Base-by-base conservation (phyloP, 345 rosid species). In the Euclidium syriacum region DNA sequence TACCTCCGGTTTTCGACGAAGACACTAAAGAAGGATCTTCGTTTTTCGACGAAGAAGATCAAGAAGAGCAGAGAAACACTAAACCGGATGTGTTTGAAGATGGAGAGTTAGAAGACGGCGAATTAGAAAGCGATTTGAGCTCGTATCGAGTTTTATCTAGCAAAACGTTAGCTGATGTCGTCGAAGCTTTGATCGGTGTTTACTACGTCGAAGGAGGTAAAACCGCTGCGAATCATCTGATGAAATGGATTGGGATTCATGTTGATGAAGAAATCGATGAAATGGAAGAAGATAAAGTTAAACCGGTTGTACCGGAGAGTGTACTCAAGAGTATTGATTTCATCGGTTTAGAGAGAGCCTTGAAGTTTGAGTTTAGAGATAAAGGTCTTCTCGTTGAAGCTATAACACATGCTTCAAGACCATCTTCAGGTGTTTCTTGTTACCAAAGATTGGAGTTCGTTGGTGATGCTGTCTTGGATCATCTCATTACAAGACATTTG, bases 401-500 rank as follows among this genome's bases (percentile, higher is more conserved):
- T 49, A 84, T 94, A 40, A 94, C 99, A 58, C 97, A 90, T 79
- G 99, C 99, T 62, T 94, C 99, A 10, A 86, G 91, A 34, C 99
- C 99, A 3, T 87, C 97, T 48, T 84, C 96, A 20, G 96, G 99
- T 43, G 85, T 94, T 22, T 84, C 99, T 1, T 87, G 99, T 61
- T 94, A 94, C 76, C 97, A 94, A 78, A 85, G 96, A 38, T 62
- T 94, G 69, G 99, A 94, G 53, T 94, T 94, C 77, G 95, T 94
- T 69, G 99, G 99, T 38, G 97, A 94, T 78, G 99, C 99, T 3
- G 96, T 94, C 62, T 68, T 94, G 59, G 99, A 94, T 79, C 99
- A 90, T 75, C 96, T 94, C 27, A 94, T 94, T 26, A 94, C 97
- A 2, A 79, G 53, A 79, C 96, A 90, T 64, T 71, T 94, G 74